phyloP scores from a whole-genome alignment of 1,284 basidiomycete genomes.

The Gomphus bonarii region DNA sequence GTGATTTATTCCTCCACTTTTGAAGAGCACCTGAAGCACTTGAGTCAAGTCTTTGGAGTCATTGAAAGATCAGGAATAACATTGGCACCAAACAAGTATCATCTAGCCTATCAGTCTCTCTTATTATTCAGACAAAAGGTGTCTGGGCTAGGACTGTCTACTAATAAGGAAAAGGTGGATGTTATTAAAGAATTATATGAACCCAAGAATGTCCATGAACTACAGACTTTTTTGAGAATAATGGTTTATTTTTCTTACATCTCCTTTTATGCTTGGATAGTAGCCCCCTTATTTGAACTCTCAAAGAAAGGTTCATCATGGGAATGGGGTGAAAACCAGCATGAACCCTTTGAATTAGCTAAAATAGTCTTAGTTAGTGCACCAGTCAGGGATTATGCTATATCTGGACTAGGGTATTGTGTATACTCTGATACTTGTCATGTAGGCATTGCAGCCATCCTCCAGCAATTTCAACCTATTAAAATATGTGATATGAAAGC shows the following conservation, averaged over 20 bases:
- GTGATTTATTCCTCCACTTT: conserved; percentile 24
- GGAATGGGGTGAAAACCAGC: conserved; percentile 17
- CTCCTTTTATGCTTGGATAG: conserved; percentile 22
- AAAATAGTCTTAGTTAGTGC: too few species aligned
- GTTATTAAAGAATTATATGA: conserved; percentile 18
- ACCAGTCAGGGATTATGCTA: too few species aligned
- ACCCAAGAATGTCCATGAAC: conserved; percentile 18
- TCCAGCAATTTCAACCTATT: too few species aligned
- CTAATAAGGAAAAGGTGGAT: conserved; percentile 21
- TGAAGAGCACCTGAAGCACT: conserved; percentile 25
- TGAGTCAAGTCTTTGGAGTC: conserved; percentile 22
- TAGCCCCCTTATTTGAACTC: conserved; percentile 19
- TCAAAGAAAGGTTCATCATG: conserved; percentile 18
- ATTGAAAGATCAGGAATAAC: conserved; percentile 23
- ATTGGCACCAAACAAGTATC: conserved; percentile 26
- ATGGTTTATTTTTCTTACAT: conserved; percentile 18
- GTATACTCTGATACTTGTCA: too few species aligned
- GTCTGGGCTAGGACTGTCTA: conserved; percentile 21
- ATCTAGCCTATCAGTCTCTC: conserved; percentile 24
- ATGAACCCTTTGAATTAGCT: too few species aligned
- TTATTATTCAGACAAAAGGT: conserved; percentile 28
- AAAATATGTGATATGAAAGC: too few species aligned
- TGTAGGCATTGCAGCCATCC: too few species aligned
- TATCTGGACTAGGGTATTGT: too few species aligned
- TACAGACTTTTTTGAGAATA: conserved; percentile 26